phyloP scores from a whole-genome alignment of 805 yeast species.

The Yamadazyma akitaensis region DNA sequence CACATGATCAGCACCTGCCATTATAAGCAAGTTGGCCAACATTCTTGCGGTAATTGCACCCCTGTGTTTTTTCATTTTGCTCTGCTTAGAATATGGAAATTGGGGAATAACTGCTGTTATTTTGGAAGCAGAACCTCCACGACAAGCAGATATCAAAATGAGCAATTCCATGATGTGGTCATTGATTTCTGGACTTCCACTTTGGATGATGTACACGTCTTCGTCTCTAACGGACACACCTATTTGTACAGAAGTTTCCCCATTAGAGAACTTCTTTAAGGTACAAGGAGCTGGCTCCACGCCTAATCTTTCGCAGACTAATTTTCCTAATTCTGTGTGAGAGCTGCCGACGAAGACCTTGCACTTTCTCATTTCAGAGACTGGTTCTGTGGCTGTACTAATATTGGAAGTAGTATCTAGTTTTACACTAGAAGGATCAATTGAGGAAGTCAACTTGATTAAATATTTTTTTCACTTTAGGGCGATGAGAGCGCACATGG shows the following conservation, averaged over 20 bases:
- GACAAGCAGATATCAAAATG: conserved; percentile 90
- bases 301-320: conserved; percentile 88
- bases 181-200: conserved; percentile 82
- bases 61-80: conserved; percentile 97
- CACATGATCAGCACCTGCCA: conserved; percentile 99
- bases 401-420: background rate
- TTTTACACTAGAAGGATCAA: background rate
- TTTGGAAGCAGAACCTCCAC: conserved; percentile 97
- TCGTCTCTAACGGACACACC: conserved; percentile 96
- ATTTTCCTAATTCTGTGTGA: conserved; percentile 89
- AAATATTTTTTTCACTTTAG: background rate
- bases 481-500: background rate
- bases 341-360: conserved; percentile 95
- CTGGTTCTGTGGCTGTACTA: background rate
- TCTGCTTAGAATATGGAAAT: conserved; percentile 95
- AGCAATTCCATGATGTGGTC: conserved; percentile 96
- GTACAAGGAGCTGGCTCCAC: conserved; percentile 93
- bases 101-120: conserved; percentile 97
- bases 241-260: conserved; percentile 95
- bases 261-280: conserved; percentile 89
- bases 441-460: background rate
- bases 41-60: conserved; percentile 98
- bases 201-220: conserved; percentile 88
- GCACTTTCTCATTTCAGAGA: conserved; percentile 79
- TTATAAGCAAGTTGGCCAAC: conserved; percentile 90